These are phyloP conservation scores for Nidularia pulvinata DNA, from an alignment of 768 basidiomycete species.

Conservation along the genomic window DNA sequence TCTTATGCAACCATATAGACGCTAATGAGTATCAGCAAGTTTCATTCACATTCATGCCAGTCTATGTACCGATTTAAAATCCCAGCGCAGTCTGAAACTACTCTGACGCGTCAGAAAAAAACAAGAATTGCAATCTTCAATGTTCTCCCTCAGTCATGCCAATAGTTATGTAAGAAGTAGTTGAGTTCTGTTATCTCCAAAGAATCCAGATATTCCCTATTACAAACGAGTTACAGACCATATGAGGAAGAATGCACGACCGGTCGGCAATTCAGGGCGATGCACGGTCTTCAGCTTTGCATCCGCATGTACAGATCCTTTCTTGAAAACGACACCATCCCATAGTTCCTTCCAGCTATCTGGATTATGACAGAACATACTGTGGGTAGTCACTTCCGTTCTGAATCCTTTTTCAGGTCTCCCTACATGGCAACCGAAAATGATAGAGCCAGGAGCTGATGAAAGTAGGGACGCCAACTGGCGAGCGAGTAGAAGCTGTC, in stretches of 20 bases:
- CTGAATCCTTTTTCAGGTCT: slow-evolving; percentile 25
- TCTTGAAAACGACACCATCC: slow-evolving; percentile 7
- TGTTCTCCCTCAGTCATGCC: no score
- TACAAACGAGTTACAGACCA: slow-evolving; percentile 2
- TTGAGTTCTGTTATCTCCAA: no score
- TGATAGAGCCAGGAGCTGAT: slow-evolving; percentile 27
- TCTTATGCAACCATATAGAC: no score
- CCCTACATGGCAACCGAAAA: slow-evolving; percentile 34
- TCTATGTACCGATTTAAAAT: no score
- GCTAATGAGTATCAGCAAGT: no score
- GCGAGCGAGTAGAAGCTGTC: slow-evolving; percentile 24
- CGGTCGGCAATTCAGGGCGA: background rate
- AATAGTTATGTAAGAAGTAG: no score
- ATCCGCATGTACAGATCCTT: slow-evolving; percentile 7
- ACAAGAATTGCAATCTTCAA: no score
- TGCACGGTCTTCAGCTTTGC: slow-evolving; percentile 1
- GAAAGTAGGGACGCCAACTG: slow-evolving; percentile 27
- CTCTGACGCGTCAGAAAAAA: no score
- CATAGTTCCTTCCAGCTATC: slow-evolving; percentile 8
- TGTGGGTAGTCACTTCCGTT: background rate
- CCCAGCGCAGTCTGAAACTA: no score
- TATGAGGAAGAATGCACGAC: background rate
- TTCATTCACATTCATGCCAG: no score
- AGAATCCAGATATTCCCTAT: no score
- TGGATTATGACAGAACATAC: slow-evolving; percentile 8